These are phyloP conservation scores for Boechera stricta DNA, from an alignment of 345 rosid genomes.

Conservation along the genomic window DNA sequence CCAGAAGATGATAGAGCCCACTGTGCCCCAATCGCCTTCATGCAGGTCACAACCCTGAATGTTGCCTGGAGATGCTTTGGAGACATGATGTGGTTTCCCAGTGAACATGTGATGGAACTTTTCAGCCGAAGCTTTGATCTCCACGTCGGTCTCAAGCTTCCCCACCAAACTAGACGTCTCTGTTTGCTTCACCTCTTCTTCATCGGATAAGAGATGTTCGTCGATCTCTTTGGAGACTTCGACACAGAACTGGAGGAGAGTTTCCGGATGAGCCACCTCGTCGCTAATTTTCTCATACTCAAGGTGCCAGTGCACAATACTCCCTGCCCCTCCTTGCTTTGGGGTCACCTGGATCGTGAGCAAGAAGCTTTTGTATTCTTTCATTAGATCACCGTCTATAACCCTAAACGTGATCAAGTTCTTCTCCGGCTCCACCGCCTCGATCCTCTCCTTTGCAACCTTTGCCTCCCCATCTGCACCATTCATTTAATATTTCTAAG, in stretches of 20 bases:
- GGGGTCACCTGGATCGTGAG: neutral
- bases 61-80: conserved; percentile 3
- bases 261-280: neutral
- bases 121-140: neutral
- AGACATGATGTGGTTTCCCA: conserved; percentile 3
- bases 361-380: neutral
- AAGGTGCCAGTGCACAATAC: conserved; percentile 6
- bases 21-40: neutral
- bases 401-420: neutral
- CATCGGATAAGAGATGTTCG: neutral
- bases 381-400: neutral
- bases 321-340: neutral
- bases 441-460: neutral
- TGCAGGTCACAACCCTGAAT: neutral
- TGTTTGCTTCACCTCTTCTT: neutral
- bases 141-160: neutral
- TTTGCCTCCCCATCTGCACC: neutral
- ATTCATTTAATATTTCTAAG: neutral
- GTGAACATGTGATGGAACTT: conserved; percentile 4
- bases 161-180: neutral
- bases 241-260: neutral
- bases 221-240: neutral
- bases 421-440: neutral
- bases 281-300: neutral
- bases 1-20: neutral